Conservation (phyloP, 768 basidiomycete species). For the Wakefieldia striispora region DNA sequence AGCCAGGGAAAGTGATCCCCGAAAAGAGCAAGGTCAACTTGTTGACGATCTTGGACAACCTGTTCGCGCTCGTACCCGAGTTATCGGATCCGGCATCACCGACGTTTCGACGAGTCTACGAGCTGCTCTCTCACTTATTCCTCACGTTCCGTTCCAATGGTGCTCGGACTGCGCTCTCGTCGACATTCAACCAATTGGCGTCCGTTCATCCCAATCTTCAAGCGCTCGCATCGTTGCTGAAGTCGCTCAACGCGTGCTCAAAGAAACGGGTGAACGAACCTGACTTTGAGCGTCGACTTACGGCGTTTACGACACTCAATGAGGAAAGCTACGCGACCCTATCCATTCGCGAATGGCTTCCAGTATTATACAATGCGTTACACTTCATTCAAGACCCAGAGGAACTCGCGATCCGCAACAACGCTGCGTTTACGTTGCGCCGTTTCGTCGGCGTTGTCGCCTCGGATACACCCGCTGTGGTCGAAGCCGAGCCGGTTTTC, state of each 20-base stretch:
- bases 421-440: constrained; percentile 71
- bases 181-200: constrained; percentile 59
- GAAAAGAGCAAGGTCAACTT: constrained; percentile 87
- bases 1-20: constrained; percentile 68
- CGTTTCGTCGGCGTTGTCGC: constrained; percentile 68
- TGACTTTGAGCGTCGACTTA: constrained; percentile 84
- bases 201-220: constrained; percentile 39
- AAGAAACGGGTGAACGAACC: constrained; percentile 82
- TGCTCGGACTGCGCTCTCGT: constrained; percentile 67
- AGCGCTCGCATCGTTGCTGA: constrained; percentile 52
- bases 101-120: constrained; percentile 53
- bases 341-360: constrained; percentile 67
- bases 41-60: constrained; percentile 63
- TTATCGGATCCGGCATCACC: constrained; percentile 44
- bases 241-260: constrained; percentile 83
- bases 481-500: constrained; percentile 56
- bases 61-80: constrained; percentile 68
- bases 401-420: constrained; percentile 83
- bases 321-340: constrained; percentile 56
- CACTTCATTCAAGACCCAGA: constrained; percentile 86
- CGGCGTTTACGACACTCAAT: constrained; percentile 73
- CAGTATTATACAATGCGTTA: constrained; percentile 79
- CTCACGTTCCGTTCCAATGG: constrained; percentile 69
- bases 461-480: constrained; percentile 25
- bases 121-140: constrained; percentile 73